A percentile compares a stretch with the other conserved stretches of the same genome.
Conservation (phyloP, 108 stramenopile genomes). For the Hondaea fermentalgiana region DNA sequence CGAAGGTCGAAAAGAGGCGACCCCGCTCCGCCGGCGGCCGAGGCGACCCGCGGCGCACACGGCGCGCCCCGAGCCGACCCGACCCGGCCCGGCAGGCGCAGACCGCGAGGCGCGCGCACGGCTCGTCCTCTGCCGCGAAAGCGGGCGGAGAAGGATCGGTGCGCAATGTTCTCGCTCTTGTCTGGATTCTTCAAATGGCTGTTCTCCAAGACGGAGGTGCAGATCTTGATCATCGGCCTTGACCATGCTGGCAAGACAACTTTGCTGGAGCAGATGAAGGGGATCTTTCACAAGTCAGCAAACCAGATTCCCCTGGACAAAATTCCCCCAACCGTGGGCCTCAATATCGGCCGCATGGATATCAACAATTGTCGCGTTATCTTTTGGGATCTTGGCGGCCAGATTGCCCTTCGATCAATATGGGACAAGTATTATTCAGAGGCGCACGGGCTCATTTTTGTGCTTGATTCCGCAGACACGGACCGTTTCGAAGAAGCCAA, state of each 20-base stretch:
- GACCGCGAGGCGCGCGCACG: too few relatives aligned
- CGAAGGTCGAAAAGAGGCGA: too few relatives aligned
- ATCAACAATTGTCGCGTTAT: conserved; percentile 37
- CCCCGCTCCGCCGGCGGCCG: too few relatives aligned
- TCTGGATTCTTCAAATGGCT: neutral
- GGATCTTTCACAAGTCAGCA: conserved; percentile 5
- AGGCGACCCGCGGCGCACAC: too few relatives aligned
- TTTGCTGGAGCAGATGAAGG: conserved; percentile 37
- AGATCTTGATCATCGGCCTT: conserved; percentile 47
- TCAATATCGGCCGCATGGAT: conserved; percentile 47
- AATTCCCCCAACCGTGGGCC: conserved; percentile 48
- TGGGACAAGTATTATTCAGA: conserved; percentile 55
- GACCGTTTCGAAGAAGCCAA: conserved; percentile 45
- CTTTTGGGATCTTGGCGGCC: conserved; percentile 53
- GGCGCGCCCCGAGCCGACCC: too few relatives aligned
- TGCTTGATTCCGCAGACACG: conserved; percentile 48
- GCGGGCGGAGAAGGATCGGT: neutral
- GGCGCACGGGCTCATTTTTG: conserved; percentile 46
- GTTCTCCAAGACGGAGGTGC: conserved; percentile 32
- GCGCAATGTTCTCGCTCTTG: conserved; percentile 12
- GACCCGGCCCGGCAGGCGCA: too few relatives aligned
- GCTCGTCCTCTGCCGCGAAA: too few relatives aligned
- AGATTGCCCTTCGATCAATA: conserved; percentile 38
- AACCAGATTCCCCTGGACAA: conserved; percentile 41
- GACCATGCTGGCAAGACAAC: conserved; percentile 55